Conservation (phyloP, 805 yeast species). For the Priceomyces carsonii region DNA sequence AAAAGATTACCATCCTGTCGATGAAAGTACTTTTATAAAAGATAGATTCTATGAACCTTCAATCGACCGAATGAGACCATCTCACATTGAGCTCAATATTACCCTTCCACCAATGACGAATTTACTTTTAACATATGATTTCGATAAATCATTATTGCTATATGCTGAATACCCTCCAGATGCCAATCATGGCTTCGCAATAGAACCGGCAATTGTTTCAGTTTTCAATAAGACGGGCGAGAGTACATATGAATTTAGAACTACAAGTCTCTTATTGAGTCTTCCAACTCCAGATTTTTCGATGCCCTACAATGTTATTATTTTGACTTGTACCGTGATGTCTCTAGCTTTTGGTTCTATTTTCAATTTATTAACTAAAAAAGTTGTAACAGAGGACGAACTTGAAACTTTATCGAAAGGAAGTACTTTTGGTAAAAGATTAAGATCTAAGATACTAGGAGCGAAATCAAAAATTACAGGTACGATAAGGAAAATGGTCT, state of each 20-base stretch:
- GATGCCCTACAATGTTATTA: slow-evolving; percentile 98
- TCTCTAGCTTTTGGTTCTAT: slow-evolving; percentile 87
- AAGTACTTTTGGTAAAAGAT: no score
- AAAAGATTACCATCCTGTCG: slow-evolving; percentile 18
- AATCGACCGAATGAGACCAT: slow-evolving; percentile 74
- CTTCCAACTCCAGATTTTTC: slow-evolving; percentile 97
- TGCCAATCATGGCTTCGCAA: slow-evolving; percentile 96
- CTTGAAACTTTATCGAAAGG: slow-evolving; percentile 22
- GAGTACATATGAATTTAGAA: slow-evolving; percentile 56
- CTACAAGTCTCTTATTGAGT: slow-evolving; percentile 82
- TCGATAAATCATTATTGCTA: slow-evolving; percentile 82
- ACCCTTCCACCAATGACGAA: slow-evolving; percentile 64
- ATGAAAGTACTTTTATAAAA: slow-evolving; percentile 34
- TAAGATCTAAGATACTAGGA: no score
- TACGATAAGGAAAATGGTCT: no score
- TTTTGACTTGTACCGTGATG: slow-evolving; percentile 89
- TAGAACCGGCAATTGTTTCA: slow-evolving; percentile 84
- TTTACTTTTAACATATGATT: slow-evolving; percentile 66
- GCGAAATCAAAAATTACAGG: no score
- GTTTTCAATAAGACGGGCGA: slow-evolving; percentile 37
- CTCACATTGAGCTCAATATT: slow-evolving; percentile 74
- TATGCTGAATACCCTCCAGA: slow-evolving; percentile 98
- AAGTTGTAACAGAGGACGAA: slow-evolving; percentile 74
- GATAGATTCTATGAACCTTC: slow-evolving; percentile 73
- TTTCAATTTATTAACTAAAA: slow-evolving; percentile 74